Conservation (phyloP, 768 basidiomycete species). For the Ramaria sp. region DNA sequence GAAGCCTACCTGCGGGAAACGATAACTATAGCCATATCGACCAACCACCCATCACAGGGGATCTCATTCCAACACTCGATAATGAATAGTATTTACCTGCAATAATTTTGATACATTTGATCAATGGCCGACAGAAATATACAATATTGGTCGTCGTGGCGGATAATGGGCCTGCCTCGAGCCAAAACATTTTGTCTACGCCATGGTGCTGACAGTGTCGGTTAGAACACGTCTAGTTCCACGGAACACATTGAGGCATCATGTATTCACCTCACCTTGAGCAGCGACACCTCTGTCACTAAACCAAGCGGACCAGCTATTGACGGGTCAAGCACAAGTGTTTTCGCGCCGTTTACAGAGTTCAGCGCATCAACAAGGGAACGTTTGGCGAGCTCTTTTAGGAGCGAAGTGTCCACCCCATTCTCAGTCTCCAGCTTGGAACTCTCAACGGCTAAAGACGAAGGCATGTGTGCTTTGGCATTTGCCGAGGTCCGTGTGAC, state of each 20-base stretch:
- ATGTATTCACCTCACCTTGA: constrained; percentile 54
- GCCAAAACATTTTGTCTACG: constrained; percentile 99
- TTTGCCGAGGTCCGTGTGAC: too few species aligned
- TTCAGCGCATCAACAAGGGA: constrained; percentile 81
- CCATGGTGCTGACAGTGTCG: constrained; percentile 72
- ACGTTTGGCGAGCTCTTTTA: constrained; percentile 73
- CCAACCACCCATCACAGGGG: background rate
- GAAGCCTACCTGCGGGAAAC: constrained; percentile 10
- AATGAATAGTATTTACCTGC: constrained; percentile 52
- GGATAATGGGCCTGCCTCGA: constrained; percentile 78
- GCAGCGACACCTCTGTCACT: constrained; percentile 84
- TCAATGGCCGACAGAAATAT: constrained; percentile 83
- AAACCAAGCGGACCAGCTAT: constrained; percentile 88
- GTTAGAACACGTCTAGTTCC: background rate
- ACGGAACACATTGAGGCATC: constrained; percentile 8
- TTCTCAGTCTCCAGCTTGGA: background rate
- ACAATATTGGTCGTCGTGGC: constrained; percentile 83
- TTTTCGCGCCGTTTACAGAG: constrained; percentile 88
- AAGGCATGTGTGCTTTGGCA: background rate
- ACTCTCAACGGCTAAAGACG: background rate
- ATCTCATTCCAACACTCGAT: background rate
- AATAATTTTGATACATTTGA: constrained; percentile 79
- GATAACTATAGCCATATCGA: background rate
- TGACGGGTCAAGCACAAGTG: constrained; percentile 82
- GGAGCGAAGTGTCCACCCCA: constrained; percentile 43